Conservation (phyloP, 2,329 filamentous ascomycete species). For the Alternaria alternata region DNA sequence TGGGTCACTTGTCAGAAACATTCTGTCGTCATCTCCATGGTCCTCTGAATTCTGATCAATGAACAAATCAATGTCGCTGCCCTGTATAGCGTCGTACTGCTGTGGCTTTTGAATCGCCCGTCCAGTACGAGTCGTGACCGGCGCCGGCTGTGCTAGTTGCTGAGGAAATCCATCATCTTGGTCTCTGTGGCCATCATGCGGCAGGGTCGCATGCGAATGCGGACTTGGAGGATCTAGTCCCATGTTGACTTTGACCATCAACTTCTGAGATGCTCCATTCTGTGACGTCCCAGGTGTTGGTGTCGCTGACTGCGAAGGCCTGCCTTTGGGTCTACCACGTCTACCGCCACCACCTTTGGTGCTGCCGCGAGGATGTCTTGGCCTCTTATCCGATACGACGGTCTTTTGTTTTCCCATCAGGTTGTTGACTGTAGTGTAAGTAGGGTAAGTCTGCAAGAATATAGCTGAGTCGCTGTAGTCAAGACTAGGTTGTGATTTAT, state of each 20-base stretch:
- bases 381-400: background rate
- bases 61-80: slow-evolving; percentile 5
- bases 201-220: background rate
- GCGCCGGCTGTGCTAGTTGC: background rate
- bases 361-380: background rate
- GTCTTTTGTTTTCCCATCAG: slow-evolving; percentile 2
- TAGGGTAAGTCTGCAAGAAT: background rate
- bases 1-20: background rate
- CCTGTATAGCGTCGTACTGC: background rate
- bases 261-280: background rate
- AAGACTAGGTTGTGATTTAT: background rate
- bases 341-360: background rate
- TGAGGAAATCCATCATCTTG: background rate
- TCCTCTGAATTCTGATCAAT: background rate
- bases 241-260: background rate
- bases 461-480: background rate
- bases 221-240: background rate
- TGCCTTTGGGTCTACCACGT: background rate
- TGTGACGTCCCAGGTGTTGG: background rate
- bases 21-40: background rate
- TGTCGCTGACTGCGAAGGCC: background rate
- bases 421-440: too few relatives aligned
- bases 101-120: background rate
- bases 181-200: background rate
- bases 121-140: slow-evolving; percentile 9